These are phyloP conservation scores for Biscogniauxia marginata DNA, from an alignment of 2,329 filamentous ascomycete genomes.

Conservation along the genomic window DNA sequence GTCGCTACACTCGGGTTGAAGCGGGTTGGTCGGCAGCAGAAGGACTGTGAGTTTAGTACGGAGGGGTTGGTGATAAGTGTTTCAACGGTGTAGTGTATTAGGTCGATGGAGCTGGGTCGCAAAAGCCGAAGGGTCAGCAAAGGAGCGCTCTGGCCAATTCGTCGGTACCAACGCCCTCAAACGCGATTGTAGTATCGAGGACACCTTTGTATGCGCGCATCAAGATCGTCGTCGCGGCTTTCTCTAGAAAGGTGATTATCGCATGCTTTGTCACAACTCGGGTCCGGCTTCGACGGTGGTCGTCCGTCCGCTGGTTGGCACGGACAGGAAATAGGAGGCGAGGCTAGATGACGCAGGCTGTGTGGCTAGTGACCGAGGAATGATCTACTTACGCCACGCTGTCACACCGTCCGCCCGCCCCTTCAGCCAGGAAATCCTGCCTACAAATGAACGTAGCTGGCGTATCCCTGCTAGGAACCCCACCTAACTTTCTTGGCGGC, in stretches of 20 bases:
- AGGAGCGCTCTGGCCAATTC: too few species aligned
- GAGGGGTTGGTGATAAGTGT: too few species aligned
- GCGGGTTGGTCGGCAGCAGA: too few species aligned
- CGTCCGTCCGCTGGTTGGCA: slow-evolving; percentile 1
- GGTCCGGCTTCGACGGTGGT: not conserved
- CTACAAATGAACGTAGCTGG: not conserved
- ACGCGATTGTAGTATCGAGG: too few species aligned
- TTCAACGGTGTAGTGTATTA: too few species aligned
- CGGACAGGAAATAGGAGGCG: slow-evolving; percentile 21
- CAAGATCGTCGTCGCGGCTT: too few species aligned
- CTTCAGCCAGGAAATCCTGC: not conserved
- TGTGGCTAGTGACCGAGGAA: slow-evolving; percentile 28
- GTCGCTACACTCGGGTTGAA: too few species aligned
- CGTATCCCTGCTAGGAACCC: not conserved
- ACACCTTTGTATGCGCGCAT: too few species aligned
- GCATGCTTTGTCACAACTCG: not conserved
- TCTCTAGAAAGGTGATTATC: not conserved
- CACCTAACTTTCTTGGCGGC: not conserved
- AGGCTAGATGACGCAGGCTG: slow-evolving; percentile 25
- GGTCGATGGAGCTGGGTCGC: too few species aligned
- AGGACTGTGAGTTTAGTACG: too few species aligned
- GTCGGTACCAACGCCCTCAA: too few species aligned
- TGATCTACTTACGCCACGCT: not conserved
- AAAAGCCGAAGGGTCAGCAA: too few species aligned
- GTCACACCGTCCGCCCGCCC: not conserved